Conservation (phyloP, 306 rosid species). For the Casuarina cunninghamiana region DNA sequence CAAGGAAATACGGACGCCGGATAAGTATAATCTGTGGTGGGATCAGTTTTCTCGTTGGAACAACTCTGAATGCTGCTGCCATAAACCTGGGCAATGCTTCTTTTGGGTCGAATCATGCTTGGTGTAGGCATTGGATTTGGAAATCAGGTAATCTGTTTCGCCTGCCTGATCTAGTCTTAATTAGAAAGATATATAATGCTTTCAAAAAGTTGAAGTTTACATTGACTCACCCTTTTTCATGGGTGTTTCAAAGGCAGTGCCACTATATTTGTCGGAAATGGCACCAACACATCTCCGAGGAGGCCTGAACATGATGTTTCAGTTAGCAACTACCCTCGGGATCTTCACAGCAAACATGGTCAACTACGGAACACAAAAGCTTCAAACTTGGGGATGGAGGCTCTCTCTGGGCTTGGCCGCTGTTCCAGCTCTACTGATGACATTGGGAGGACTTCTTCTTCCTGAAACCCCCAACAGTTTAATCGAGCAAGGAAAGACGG, state of each 20-base stretch:
- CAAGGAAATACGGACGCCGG: slow-evolving; percentile 71
- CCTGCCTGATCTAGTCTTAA: neutral
- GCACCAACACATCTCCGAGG: slow-evolving; percentile 95
- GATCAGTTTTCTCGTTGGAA: slow-evolving; percentile 68
- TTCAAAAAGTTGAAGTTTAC: neutral
- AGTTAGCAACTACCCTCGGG: slow-evolving; percentile 85
- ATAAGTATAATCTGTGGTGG: slow-evolving; percentile 76
- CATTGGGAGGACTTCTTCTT: slow-evolving; percentile 71
- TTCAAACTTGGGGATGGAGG: slow-evolving; percentile 90
- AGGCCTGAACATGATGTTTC: slow-evolving; percentile 92
- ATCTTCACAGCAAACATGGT: slow-evolving; percentile 89
- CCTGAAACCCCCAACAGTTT: slow-evolving; percentile 96
- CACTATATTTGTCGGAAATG: slow-evolving; percentile 90
- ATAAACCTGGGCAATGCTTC: slow-evolving; percentile 63
- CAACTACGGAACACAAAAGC: slow-evolving; percentile 78
- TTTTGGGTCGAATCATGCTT: slow-evolving; percentile 84
- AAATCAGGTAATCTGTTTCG: slow-evolving; percentile 63
- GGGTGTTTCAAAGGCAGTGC: slow-evolving; percentile 71
- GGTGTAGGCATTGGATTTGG: slow-evolving; percentile 97
- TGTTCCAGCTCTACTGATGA: slow-evolving; percentile 71
- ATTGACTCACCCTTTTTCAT: slow-evolving; percentile 22
- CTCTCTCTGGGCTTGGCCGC: slow-evolving; percentile 85
- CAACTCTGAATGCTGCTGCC: slow-evolving; percentile 68
- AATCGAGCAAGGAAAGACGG: slow-evolving; percentile 61
- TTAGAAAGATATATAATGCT: neutral